phyloP scores from a whole-genome alignment of 2,329 filamentous ascomycete genomes.

The Pyrenophora graminea region DNA sequence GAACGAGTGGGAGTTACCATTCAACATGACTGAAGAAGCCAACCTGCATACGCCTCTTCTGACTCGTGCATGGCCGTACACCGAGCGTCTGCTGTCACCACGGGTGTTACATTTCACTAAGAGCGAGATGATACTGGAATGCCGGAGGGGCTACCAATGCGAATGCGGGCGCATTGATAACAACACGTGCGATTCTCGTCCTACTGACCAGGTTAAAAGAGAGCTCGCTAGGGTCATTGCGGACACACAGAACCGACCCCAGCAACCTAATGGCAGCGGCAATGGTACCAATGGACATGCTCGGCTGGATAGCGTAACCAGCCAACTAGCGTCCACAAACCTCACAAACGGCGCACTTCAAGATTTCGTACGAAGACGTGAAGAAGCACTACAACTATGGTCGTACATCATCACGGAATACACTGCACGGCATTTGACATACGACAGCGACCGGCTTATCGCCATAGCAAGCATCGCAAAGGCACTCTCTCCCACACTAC shows the following conservation, averaged over 20 bases:
- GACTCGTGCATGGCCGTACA: conserved; percentile 41
- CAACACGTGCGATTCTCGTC: conserved; percentile 34
- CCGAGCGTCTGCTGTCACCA: conserved; percentile 38
- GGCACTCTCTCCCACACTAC: conserved; percentile 27
- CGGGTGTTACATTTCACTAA: conserved; percentile 42
- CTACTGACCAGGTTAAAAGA: conserved; percentile 42
- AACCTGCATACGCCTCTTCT: conserved; percentile 40
- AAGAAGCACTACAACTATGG: conserved; percentile 42
- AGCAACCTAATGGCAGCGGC: conserved; percentile 11
- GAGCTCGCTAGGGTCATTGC: conserved; percentile 34
- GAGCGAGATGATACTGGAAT: conserved; percentile 45
- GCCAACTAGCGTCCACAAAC: conserved; percentile 35
- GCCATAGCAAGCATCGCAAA: conserved; percentile 42
- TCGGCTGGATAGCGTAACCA: conserved; percentile 33
- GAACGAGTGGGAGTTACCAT: conserved; percentile 42
- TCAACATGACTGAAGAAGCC: conserved; percentile 37
- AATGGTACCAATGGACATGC: conserved; percentile 16
- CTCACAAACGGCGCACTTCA: conserved; percentile 26
- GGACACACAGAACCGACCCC: conserved; percentile 20
- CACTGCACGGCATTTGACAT: conserved; percentile 40
- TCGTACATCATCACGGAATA: conserved; percentile 44
- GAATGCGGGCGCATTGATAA: conserved; percentile 44
- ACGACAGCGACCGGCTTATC: conserved; percentile 38
- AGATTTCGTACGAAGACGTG: conserved; percentile 23
- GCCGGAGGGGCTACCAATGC: conserved; percentile 43